Evolutionary conservation across 306 rosid species (phyloP), one percentile per base, ranked within the genome.

Genomic region (Abrus precatorius): DNA sequence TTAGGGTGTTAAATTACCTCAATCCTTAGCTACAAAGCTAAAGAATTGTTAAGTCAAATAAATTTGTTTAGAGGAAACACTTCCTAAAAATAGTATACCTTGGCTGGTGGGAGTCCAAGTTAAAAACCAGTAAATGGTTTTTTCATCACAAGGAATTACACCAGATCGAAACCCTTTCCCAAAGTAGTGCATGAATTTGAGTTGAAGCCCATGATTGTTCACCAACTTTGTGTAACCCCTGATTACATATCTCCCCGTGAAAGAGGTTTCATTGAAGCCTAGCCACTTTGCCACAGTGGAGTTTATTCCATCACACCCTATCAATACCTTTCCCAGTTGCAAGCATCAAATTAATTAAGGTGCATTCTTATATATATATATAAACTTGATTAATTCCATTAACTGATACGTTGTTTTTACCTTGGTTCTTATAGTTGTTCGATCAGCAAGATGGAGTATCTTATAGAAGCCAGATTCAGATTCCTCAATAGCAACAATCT

Each of bases 221-320:
- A 43, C 29, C 28, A 65, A 86, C 9, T 48, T 40, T 1, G 63
- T 50, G 63, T 52, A 62, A 1, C 97, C 97, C 63, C 97, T 84
- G 1, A 90, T 62, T 3, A 83, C 93, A 50, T 9, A 78, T 83
- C 97, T 88, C 5, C 91, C 78, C 0, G 92, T 68, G 63, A 63
- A 78, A 9, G 77, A 40, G 0, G 91, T 75, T 48, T 79, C 81
- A 49, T 86, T 84, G 63, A 93, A 91, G 56, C 92, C 91, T 1
- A 93, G 62, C 92, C 97, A 90, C 77, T 80, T 91, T 49, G 90
- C 91, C 47, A 90, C 97, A 74, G 72, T 33, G 0, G 97, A 91
- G 84, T 93, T 91, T 53, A 93, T 88, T 82, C 97, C 93, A 76
- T 93, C 97, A 80, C 91, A 91, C 9, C 93, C 97, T 69, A 93